Base-by-base conservation (phyloP, 2,329 filamentous ascomycete species). In the Rhexocercosporidium sp. region DNA sequence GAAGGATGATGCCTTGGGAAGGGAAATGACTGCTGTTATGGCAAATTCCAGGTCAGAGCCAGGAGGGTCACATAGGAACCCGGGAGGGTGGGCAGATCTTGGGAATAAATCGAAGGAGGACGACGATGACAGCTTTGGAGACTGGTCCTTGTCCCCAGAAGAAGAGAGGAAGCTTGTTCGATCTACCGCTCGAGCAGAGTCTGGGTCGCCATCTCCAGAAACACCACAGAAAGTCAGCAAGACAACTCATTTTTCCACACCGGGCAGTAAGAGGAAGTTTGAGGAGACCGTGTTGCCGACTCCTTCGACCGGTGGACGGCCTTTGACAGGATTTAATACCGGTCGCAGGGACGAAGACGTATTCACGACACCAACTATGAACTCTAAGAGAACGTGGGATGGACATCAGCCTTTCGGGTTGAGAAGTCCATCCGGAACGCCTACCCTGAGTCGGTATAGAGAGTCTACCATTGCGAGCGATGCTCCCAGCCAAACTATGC, bases 1-100 rank as follows among this genome's bases (percentile, higher is more conserved):
- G 85, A 79, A 84, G 8, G 81, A 85, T 16, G 82, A 87, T 51
- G 86, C 86, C 0, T 77, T 79, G 49, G 67, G 72, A 20, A 79
- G 86, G 62, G 84, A 86, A 74, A 71, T 65, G 59, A 75, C 75
- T 14, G 81, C 81, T 11, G 76, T 86, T 22, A 65, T 83, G 62
- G 80, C 75, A 65, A 84, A 84, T 70, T 79, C 81, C 41, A 78
- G 80, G 65, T 82, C 77, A n/a, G 84, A 86, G 57, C 59, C 49
- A 29, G 67, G 62, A 25, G 31, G n/a, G 4, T 8, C 65, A 25
- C 71, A 64, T 47, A 67, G 60, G n/a, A 70, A 69, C 25, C 20
- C 66, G 11, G 69, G 73, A 18, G 69, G 62, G 34, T 61, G 66
- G 37, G 29, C 41, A 8, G 64, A 62, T 8, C 63, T 67, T 39